Conservation (phyloP, 352 stramenopile species). For the Detonula confervacea region DNA sequence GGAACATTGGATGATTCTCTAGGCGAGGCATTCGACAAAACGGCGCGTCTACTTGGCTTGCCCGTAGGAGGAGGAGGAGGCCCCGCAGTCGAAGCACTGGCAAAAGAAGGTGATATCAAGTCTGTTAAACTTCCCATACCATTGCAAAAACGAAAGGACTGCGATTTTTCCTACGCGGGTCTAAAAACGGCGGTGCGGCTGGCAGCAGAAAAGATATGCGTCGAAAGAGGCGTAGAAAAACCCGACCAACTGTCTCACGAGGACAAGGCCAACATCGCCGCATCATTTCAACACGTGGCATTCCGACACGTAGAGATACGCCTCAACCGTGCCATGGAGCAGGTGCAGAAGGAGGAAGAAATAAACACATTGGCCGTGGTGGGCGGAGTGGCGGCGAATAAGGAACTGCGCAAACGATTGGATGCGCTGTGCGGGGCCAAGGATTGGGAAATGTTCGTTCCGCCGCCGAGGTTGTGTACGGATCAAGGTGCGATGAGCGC, state of each 20-base stretch:
- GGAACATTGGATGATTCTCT: constrained; percentile 98
- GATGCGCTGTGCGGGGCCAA: constrained; percentile 69
- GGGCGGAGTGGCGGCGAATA: constrained; percentile 97
- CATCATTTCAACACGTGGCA: constrained; percentile 92
- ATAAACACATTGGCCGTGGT: constrained; percentile 93
- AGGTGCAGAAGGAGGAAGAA: constrained; percentile 84
- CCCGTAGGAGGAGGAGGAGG: constrained; percentile 89
- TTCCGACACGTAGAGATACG: constrained; percentile 90
- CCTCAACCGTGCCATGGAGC: constrained; percentile 89
- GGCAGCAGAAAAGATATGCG: constrained; percentile 73
- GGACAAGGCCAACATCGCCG: constrained; percentile 89
- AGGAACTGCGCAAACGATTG: constrained; percentile 90
- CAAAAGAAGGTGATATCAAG: constrained; percentile 89
- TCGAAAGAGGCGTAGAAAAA: constrained; percentile 58
- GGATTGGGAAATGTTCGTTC: constrained; percentile 85
- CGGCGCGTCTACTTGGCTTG: constrained; percentile 93
- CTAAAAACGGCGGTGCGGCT: constrained; percentile 95
- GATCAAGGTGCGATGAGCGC: constrained; percentile 95
- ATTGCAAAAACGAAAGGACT: constrained; percentile 88
- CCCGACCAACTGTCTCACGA: constrained; percentile 58
- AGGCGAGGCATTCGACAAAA: constrained; percentile 98
- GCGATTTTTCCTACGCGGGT: constrained; percentile 97
- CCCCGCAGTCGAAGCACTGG: constrained; percentile 93
- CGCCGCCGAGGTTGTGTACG: constrained; percentile 92
- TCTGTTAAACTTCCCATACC: constrained; percentile 92